phyloP scores from a whole-genome alignment of 1,284 basidiomycete species.

The Ustilago xerochloae region DNA sequence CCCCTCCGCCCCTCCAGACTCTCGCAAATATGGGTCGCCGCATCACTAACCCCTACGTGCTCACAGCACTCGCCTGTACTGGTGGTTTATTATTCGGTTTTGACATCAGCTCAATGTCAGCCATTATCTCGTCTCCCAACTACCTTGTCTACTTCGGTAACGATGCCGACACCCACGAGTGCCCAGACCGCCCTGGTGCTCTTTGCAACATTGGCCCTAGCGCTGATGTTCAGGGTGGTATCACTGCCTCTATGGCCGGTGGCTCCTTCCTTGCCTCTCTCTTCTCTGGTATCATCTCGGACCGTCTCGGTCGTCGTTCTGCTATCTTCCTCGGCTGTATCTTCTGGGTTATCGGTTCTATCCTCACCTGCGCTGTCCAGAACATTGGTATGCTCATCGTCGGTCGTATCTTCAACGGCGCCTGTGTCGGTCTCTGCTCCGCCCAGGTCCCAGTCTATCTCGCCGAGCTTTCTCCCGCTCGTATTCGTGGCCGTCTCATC shows the following conservation, averaged over 20 bases:
- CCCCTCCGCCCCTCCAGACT: background rate
- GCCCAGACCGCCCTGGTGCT: slow-evolving; percentile 25
- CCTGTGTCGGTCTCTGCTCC: slow-evolving; percentile 46
- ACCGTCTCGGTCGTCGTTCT: slow-evolving; percentile 41
- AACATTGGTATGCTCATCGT: slow-evolving; percentile 49
- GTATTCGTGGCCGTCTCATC: slow-evolving; percentile 42
- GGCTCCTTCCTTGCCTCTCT: slow-evolving; percentile 50
- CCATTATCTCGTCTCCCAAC: slow-evolving; percentile 35
- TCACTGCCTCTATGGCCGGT: slow-evolving; percentile 52
- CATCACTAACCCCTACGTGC: slow-evolving; percentile 44
- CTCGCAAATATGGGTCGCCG: slow-evolving; percentile 23
- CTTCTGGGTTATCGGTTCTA: slow-evolving; percentile 45
- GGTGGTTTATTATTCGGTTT: slow-evolving; percentile 52
- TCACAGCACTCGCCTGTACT: slow-evolving; percentile 40
- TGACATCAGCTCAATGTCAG: slow-evolving; percentile 35
- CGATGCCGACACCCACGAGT: slow-evolving; percentile 2
- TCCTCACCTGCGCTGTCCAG: slow-evolving; percentile 41
- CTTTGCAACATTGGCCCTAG: slow-evolving; percentile 27
- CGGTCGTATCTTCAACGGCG: slow-evolving; percentile 43
- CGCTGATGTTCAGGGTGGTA: slow-evolving; percentile 38
- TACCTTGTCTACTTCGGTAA: slow-evolving; percentile 38
- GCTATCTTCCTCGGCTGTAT: slow-evolving; percentile 37
- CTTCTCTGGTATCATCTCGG: slow-evolving; percentile 40
- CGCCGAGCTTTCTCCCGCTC: slow-evolving; percentile 34
- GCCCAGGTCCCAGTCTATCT: slow-evolving; percentile 47